A percentile compares a stretch with the other conserved stretches of the same genome.
phyloP scores from a whole-genome alignment of 192 early-diverging fungal species.

The Phycomyces blakesleeanus region DNA sequence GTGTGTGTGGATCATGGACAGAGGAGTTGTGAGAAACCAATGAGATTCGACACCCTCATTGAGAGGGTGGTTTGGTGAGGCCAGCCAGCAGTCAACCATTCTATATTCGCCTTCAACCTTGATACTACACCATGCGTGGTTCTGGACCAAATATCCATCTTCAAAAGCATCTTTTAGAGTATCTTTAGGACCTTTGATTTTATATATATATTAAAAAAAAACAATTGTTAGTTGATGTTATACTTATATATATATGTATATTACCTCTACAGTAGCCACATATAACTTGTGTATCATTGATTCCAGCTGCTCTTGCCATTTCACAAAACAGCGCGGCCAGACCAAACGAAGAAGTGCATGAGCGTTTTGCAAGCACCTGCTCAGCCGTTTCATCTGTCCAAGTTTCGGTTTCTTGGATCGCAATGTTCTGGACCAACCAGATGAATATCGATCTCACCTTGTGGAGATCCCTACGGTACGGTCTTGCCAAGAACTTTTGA shows the following conservation, averaged over 20 bases:
- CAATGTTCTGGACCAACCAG: constrained; percentile 68
- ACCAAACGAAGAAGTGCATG: constrained; percentile 42
- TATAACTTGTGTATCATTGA: constrained; percentile 42
- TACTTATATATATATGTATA: no score
- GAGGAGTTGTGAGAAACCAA: constrained; percentile 29
- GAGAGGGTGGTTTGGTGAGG: constrained; percentile 41
- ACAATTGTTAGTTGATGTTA: no score
- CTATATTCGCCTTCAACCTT: constrained; percentile 49
- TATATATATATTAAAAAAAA: no score
- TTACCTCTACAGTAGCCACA: constrained; percentile 44
- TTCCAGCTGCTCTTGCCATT: constrained; percentile 50
- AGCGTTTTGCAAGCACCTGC: constrained; percentile 35
- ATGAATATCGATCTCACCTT: constrained; percentile 62
- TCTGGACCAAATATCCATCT: constrained; percentile 1
- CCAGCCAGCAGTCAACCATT: constrained; percentile 53
- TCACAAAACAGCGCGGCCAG: constrained; percentile 50
- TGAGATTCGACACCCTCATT: constrained; percentile 18
- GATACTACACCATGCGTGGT: constrained; percentile 41
- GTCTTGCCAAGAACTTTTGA: constrained; percentile 61
- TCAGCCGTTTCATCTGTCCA: constrained; percentile 32
- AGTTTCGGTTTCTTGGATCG: not conserved
- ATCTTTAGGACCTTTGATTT: constrained; percentile 27
- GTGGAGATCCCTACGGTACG: constrained; percentile 55
- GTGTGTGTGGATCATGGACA: constrained; percentile 28
- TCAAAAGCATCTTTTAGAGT: not conserved